Base-by-base conservation (phyloP, 148 eudicot genomes). In the Chenopodium quinoa region DNA sequence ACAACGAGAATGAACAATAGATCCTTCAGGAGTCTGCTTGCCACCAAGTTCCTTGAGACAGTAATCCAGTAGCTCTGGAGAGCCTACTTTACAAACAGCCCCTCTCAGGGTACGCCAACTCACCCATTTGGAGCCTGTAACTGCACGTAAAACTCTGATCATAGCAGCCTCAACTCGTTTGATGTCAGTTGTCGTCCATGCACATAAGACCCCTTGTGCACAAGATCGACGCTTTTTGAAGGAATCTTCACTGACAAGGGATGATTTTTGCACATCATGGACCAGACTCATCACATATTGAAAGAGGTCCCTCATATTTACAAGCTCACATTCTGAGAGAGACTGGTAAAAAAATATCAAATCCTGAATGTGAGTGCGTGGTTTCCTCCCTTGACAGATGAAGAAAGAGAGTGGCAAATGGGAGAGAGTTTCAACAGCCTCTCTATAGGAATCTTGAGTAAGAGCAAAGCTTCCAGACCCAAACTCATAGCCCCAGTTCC, bases 401-500 rank as follows among this genome's bases (percentile, higher is more conserved):
- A 88, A 90, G 63, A 77, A 58, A 50, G 93, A 88, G 76, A 94
- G 83, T 14, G 94, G 91, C 85, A 84, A 20, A 75, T 47, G 85
- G 50, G 94, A 89, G 9, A 94, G 91, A 65, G 76, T 91, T 44
- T 86, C 88, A 7, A 92, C 84, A 75, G 98, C 92, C 73, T 71
- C 77, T 19, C 78, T 79, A 74, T 94, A 94, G 78, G 90, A 85
- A 54, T 89, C 90, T 46, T 82, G 86, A 80, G 97, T 91, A 47
- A 94, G 85, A 63, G 85, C 94, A 83, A 88, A 94, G 84, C 97
- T 94, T 78, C 98, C 97, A 62, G 92, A 85, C 52, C 98, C 97
- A 89, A 94, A 94, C 78, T 90, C 89, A 76, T 91, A 94, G 17
- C 97, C 94, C 98, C 98, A 94, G 63, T 94, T 90, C 68, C 98